phyloP scores from a whole-genome alignment of 331 rosid genomes.

The Saraca asoca region DNA sequence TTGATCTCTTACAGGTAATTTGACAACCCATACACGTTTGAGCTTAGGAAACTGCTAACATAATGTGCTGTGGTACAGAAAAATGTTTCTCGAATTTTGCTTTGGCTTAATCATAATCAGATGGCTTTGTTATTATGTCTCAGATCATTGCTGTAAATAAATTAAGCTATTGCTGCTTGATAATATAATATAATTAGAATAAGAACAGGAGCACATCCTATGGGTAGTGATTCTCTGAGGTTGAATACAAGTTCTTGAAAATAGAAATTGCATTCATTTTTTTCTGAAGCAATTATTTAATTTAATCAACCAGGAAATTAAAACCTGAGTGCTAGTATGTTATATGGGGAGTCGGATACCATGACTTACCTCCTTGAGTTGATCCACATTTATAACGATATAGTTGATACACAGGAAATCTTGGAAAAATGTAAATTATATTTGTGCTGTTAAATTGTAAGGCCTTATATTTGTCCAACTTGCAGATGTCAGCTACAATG shows the following conservation, averaged over 20 bases:
- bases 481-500: slow-evolving; percentile 58
- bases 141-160: slow-evolving; percentile 19
- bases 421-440: background rate
- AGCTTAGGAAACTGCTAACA: slow-evolving; percentile 7
- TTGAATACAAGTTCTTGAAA: slow-evolving; percentile 13
- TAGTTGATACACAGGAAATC: background rate
- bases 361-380: background rate
- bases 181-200: background rate
- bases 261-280: background rate
- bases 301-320: background rate
- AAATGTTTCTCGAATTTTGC: slow-evolving; percentile 5
- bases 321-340: background rate
- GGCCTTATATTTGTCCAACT: slow-evolving; percentile 37
- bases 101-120: slow-evolving; percentile 9
- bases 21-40: slow-evolving; percentile 15
- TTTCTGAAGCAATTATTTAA: background rate
- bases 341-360: background rate
- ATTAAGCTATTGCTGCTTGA: background rate
- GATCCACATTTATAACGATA: background rate
- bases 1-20: slow-evolving; percentile 67
- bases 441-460: slow-evolving; percentile 13
- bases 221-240: slow-evolving; percentile 11
- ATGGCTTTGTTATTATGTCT: slow-evolving; percentile 6
- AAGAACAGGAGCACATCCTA: slow-evolving; percentile 9
- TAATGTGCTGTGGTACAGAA: slow-evolving; percentile 1